Conservation (phyloP, 805 yeast genomes). For the Tetrapisispora nanseiensis region DNA sequence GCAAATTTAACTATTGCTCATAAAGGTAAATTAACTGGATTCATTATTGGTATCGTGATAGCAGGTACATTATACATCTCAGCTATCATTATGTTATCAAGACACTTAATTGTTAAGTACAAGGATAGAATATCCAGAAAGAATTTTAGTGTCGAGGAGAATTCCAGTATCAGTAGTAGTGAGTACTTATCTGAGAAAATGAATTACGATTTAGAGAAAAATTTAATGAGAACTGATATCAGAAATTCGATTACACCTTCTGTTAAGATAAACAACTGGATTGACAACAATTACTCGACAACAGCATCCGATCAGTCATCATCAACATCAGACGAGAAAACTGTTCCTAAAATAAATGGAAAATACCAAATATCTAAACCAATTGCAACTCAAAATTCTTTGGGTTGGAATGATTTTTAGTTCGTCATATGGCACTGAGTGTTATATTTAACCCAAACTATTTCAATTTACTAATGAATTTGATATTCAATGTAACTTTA, state of each 20-base stretch:
- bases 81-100: conserved; percentile 45
- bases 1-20: conserved; percentile 21
- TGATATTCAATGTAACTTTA: too few relatives aligned
- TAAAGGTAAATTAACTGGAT: conserved; percentile 53
- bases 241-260: conserved; percentile 18
- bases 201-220: conserved; percentile 10
- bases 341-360: not conserved
- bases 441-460: too few relatives aligned
- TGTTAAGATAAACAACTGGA: conserved; percentile 26
- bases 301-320: not conserved
- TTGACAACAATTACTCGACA: conserved; percentile 18
- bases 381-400: conserved; percentile 57
- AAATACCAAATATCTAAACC: conserved; percentile 53
- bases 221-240: not conserved
- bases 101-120: conserved; percentile 37
- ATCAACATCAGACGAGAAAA: not conserved
- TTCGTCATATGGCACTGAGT: not conserved
- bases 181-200: conserved; percentile 8
- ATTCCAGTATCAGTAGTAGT: conserved; percentile 10
- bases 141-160: conserved; percentile 15
- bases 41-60: conserved; percentile 72
- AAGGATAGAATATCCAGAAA: conserved; percentile 8
- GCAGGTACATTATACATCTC: conserved; percentile 64
- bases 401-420: conserved; percentile 49
- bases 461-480: too few relatives aligned